phyloP scores from a whole-genome alignment of 2,329 filamentous ascomycete genomes.

The Bipolaris oryzae region DNA sequence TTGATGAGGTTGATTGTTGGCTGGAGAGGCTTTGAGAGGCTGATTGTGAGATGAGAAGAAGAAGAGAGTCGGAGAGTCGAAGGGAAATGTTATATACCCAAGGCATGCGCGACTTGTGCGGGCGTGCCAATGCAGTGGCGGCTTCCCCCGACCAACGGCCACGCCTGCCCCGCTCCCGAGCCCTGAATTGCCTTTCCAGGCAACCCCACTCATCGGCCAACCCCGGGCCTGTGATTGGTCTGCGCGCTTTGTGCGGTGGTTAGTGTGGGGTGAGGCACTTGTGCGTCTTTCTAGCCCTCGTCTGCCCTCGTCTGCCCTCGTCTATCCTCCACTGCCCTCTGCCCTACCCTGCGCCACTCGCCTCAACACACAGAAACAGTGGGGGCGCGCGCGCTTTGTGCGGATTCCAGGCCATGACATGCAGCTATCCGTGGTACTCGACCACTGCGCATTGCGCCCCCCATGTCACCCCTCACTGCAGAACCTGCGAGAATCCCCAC shows the following conservation, averaged over 20 bases:
- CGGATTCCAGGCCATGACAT: neutral
- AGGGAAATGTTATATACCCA: slow-evolving; percentile 19
- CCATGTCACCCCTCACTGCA: neutral
- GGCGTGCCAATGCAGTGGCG: slow-evolving; percentile 2
- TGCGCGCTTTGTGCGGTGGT: slow-evolving; percentile 9
- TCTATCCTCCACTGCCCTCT: neutral
- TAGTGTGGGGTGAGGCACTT: slow-evolving; percentile 10
- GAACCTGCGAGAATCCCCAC: neutral
- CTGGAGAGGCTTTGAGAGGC: neutral
- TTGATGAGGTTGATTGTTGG: neutral
- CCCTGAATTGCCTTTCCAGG: neutral
- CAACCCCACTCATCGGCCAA: neutral
- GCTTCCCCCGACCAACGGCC: neutral
- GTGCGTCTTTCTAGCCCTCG: slow-evolving; percentile 15
- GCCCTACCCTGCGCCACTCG: neutral
- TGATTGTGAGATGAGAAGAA: neutral
- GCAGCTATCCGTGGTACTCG: neutral
- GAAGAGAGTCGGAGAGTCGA: neutral
- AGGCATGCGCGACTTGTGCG: slow-evolving; percentile 31
- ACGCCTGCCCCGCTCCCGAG: slow-evolving; percentile 3
- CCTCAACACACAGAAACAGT: slow-evolving; percentile 1
- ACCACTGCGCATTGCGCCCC: no score
- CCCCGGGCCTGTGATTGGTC: neutral
- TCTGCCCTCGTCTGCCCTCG: neutral
- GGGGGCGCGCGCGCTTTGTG: slow-evolving; percentile 18